These are phyloP conservation scores for Lactarius trivialis DNA, from an alignment of 768 basidiomycete genomes.

Conservation along the genomic window DNA sequence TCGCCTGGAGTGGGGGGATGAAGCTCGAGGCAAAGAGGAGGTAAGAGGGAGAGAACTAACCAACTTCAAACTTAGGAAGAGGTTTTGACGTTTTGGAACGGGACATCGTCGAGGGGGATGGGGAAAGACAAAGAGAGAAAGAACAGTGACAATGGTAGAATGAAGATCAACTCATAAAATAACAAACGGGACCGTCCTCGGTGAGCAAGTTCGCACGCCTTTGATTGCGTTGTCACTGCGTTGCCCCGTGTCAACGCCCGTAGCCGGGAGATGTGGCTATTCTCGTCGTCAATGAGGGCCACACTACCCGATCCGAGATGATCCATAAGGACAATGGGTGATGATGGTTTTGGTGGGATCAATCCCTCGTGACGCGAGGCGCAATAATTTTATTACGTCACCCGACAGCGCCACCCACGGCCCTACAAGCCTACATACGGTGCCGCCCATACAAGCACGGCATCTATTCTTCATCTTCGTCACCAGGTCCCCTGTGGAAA, in stretches of 20 bases:
- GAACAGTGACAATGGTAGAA: constrained; percentile 23
- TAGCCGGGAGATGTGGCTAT: not conserved
- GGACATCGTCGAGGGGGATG: constrained; percentile 14
- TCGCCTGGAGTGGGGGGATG: constrained; percentile 42
- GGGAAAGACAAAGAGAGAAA: constrained; percentile 17
- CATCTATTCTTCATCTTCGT: constrained; percentile 50
- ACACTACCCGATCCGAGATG: not conserved
- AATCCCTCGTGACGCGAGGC: not conserved
- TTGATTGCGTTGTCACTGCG: not conserved
- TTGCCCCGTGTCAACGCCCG: not conserved
- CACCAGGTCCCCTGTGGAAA: constrained; percentile 37
- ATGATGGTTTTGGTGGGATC: not conserved
- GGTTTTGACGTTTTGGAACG: constrained; percentile 48
- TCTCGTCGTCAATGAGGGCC: not conserved
- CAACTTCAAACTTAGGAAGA: constrained; percentile 68
- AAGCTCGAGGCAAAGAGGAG: not conserved
- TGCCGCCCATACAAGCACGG: not conserved
- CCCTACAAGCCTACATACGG: not conserved
- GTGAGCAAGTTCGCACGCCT: constrained; percentile 1
- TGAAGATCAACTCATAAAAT: not conserved
- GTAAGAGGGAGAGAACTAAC: constrained; percentile 33
- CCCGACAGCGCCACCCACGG: not conserved
- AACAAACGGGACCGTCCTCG: not conserved
- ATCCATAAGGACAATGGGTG: not conserved
- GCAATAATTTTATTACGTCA: not conserved